Evolutionary conservation across 345 rosid genomes (phyloP).

Genomic region (Syzygium grande): DNA sequence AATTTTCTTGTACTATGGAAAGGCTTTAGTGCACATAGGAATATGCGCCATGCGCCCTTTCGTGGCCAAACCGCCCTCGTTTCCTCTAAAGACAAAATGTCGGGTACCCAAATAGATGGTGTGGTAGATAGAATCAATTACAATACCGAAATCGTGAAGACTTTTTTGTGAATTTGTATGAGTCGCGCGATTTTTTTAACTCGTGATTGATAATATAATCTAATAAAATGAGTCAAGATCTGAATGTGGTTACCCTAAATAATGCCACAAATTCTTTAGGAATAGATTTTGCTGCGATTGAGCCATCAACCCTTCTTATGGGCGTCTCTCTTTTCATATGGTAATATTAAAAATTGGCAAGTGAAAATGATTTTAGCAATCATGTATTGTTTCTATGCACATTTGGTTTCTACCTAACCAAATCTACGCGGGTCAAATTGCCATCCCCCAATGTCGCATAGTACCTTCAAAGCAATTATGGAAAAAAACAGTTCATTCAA

Average conservation of each 20-base stretch:
- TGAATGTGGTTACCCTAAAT: too few species aligned
- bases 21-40: background rate
- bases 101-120: background rate
- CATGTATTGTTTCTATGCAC: background rate
- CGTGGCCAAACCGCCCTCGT: background rate
- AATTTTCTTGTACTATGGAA: background rate
- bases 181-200: too few species aligned
- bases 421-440: background rate
- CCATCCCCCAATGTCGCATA: background rate
- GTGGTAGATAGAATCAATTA: background rate
- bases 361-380: background rate
- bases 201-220: background rate
- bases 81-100: background rate
- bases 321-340: background rate
- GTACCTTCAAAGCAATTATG: background rate
- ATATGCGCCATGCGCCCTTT: background rate
- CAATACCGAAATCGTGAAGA: background rate
- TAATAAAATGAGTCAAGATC: background rate
- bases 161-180: background rate
- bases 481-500: background rate
- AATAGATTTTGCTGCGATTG: background rate
- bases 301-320: background rate
- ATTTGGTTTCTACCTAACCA: background rate
- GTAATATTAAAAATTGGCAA: background rate
- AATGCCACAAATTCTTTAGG: background rate